A percentile compares a stretch with the other conserved stretches of the same genome.
Evolutionary conservation across 2,329 filamentous ascomycete genomes (phyloP).

Genomic region (Fusarium devonianum): DNA sequence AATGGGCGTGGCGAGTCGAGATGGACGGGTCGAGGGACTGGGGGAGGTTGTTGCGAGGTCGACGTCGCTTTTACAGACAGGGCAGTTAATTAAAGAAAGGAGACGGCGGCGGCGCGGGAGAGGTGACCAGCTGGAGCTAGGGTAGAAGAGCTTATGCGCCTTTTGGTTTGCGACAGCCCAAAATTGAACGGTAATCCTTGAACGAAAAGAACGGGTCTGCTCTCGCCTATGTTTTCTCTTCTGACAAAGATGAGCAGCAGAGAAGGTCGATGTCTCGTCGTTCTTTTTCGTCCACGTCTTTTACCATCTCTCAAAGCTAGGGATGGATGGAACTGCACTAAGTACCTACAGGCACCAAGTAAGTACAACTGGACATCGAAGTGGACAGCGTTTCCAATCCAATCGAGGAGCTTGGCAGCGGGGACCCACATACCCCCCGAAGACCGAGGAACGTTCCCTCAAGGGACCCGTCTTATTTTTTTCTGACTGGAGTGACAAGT

Average conservation of each 20-base stretch:
- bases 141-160: slow-evolving; percentile 21
- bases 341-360: too few species aligned
- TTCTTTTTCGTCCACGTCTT: slow-evolving; percentile 14
- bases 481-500: slow-evolving; percentile 12
- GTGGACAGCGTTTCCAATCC: slow-evolving; percentile 39
- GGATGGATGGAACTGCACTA: too few species aligned
- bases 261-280: too few species aligned
- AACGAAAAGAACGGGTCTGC: neutral
- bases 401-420: slow-evolving; percentile 27
- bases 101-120: slow-evolving; percentile 22
- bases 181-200: too few species aligned
- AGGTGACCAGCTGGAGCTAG: slow-evolving; percentile 15
- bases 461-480: neutral
- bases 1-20: slow-evolving; percentile 16
- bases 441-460: slow-evolving; percentile 7
- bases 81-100: slow-evolving; percentile 37
- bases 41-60: slow-evolving; percentile 19
- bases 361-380: slow-evolving; percentile 23
- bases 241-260: neutral
- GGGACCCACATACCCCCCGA: slow-evolving; percentile 14
- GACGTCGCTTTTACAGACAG: slow-evolving; percentile 22
- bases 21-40: slow-evolving; percentile 2
- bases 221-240: neutral
- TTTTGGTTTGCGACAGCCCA: neutral
- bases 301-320: slow-evolving; percentile 21